Conservation (phyloP, 2,329 filamentous ascomycete species). For the Scedosporium aurantiacum region DNA sequence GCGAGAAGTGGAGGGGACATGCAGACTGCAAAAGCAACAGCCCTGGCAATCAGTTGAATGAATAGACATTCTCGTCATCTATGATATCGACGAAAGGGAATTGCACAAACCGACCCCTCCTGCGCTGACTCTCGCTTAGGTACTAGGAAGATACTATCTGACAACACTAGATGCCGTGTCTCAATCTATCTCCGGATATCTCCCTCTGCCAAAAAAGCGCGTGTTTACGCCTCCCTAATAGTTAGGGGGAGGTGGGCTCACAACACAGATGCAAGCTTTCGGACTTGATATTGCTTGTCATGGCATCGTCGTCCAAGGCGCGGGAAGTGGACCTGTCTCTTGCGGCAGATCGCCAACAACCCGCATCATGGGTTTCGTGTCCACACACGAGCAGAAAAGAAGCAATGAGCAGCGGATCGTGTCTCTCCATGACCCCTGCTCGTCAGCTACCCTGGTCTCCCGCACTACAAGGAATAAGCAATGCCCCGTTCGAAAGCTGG, state of each 20-base stretch:
- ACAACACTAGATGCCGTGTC: neutral
- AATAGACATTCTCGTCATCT: too few species aligned
- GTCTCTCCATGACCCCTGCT: slow-evolving; percentile 2
- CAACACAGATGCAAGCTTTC: too few species aligned
- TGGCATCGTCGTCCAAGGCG: neutral
- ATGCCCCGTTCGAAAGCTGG: neutral
- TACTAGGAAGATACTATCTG: too few species aligned
- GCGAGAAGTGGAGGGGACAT: too few species aligned
- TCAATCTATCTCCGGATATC: neutral
- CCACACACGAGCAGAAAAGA: neutral
- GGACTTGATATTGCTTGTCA: neutral
- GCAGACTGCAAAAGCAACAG: too few species aligned
- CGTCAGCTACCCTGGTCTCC: slow-evolving; percentile 2
- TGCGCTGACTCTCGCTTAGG: too few species aligned
- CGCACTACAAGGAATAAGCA: neutral
- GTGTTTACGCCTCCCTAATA: neutral
- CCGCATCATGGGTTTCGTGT: neutral
- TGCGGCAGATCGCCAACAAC: neutral
- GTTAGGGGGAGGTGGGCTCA: too few species aligned
- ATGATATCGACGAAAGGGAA: too few species aligned
- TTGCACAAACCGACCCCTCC: too few species aligned
- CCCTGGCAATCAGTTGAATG: too few species aligned
- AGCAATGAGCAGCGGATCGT: neutral
- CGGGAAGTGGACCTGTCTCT: neutral
- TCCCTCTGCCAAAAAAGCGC: neutral